Evolutionary conservation across 768 basidiomycete genomes (phyloP).

Genomic region (Tephrocybe sp.): DNA sequence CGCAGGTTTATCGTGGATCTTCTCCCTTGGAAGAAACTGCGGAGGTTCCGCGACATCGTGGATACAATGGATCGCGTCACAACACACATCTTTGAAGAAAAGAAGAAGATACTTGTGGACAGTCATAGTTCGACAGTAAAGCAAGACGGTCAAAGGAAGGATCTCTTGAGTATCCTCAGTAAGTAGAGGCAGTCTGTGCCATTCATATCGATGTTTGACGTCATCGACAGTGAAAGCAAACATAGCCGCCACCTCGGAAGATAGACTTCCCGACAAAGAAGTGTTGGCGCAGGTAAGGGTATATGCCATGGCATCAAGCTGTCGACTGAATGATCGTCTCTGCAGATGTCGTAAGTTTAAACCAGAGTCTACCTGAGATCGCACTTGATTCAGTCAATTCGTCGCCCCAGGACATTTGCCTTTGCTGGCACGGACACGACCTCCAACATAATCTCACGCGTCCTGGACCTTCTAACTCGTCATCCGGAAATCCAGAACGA

Average conservation of each 20-base stretch:
- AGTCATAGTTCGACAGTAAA: slow-evolving; percentile 24
- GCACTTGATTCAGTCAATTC: background rate
- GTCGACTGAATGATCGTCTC: too few relatives aligned
- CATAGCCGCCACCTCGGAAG: slow-evolving; percentile 27
- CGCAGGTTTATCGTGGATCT: slow-evolving; percentile 31
- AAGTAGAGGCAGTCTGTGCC: background rate
- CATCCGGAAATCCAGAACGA: slow-evolving; percentile 31
- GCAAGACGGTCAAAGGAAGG: slow-evolving; percentile 31
- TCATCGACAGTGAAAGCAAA: slow-evolving; percentile 31
- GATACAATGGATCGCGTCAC: slow-evolving; percentile 34
- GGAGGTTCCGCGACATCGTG: slow-evolving; percentile 26
- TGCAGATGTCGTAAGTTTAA: slow-evolving; percentile 17
- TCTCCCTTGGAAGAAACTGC: slow-evolving; percentile 23
- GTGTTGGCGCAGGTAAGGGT: slow-evolving; percentile 31
- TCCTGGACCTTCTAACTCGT: slow-evolving; percentile 33
- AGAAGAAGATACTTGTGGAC: slow-evolving; percentile 28
- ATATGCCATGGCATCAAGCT: background rate
- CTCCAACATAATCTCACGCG: slow-evolving; percentile 36
- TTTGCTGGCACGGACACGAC: slow-evolving; percentile 47
- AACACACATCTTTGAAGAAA: slow-evolving; percentile 30
- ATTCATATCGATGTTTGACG: background rate
- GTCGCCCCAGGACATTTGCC: slow-evolving; percentile 21
- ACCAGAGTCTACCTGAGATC: background rate
- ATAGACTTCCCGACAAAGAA: slow-evolving; percentile 32
- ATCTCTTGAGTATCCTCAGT: slow-evolving; percentile 31